Evolutionary conservation across 345 rosid species (phyloP).

Genomic region (Salix brachista): DNA sequence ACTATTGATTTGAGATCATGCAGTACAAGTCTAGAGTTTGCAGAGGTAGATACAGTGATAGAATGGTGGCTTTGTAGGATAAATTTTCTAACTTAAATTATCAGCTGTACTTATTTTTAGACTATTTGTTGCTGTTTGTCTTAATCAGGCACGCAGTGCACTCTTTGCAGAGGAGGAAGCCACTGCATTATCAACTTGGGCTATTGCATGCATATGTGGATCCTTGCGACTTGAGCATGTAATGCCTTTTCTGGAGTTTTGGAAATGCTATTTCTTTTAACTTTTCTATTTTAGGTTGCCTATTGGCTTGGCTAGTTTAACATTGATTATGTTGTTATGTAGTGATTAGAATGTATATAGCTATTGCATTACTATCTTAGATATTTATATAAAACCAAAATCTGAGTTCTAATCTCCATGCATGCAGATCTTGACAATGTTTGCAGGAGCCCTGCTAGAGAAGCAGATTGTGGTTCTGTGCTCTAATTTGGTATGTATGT

Average conservation of each 20-base stretch:
- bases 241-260: slow-evolving; percentile 15
- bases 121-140: slow-evolving; percentile 17
- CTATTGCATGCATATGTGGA: slow-evolving; percentile 86
- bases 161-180: slow-evolving; percentile 90
- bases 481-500: slow-evolving; percentile 78
- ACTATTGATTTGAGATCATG: slow-evolving; percentile 65
- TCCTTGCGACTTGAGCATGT: slow-evolving; percentile 87
- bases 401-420: slow-evolving; percentile 9
- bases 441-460: slow-evolving; percentile 84
- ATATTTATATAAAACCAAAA: not conserved
- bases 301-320: not conserved
- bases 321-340: not conserved
- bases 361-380: not conserved
- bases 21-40: slow-evolving; percentile 61
- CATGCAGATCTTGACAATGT: slow-evolving; percentile 65
- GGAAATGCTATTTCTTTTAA: not conserved
- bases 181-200: slow-evolving; percentile 76
- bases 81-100: not conserved
- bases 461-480: slow-evolving; percentile 84
- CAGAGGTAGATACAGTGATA: slow-evolving; percentile 54
- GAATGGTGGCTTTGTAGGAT: not conserved
- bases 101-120: slow-evolving; percentile 9
- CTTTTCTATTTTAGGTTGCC: not conserved
- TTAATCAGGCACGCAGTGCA: slow-evolving; percentile 62
- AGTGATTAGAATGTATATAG: not conserved